Evolutionary conservation across 1,284 basidiomycete species (phyloP).

Genomic region (Tilletia walkeri): DNA sequence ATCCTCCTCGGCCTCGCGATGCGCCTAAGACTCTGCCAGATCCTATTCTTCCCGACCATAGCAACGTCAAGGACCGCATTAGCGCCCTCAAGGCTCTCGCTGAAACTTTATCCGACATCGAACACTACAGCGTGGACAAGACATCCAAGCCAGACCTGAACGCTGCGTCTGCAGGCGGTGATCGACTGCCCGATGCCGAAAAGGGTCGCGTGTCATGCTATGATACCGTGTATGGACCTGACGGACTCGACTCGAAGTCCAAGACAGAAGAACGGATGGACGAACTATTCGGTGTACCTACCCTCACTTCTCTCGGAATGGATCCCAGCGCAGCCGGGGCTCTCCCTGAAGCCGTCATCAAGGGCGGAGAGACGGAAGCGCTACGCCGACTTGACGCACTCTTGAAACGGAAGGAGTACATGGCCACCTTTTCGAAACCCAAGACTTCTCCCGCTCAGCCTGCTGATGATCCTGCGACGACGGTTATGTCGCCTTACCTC

Average conservation of each 20-base stretch:
- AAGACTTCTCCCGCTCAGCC: slow-evolving; percentile 53
- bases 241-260: slow-evolving; percentile 19
- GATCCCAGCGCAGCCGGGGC: slow-evolving; percentile 55
- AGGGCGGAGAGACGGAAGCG: slow-evolving; percentile 61
- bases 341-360: slow-evolving; percentile 26
- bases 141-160: slow-evolving; percentile 36
- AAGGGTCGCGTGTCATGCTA: slow-evolving; percentile 37
- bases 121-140: slow-evolving; percentile 29
- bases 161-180: slow-evolving; percentile 35
- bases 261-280: slow-evolving; percentile 35
- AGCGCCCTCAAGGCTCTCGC: slow-evolving; percentile 31
- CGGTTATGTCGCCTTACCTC: slow-evolving; percentile 58
- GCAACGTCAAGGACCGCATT: slow-evolving; percentile 22
- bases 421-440: slow-evolving; percentile 61
- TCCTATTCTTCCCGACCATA: slow-evolving; percentile 19
- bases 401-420: slow-evolving; percentile 56
- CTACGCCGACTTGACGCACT: slow-evolving; percentile 57
- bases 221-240: slow-evolving; percentile 58
- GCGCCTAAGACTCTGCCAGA: slow-evolving; percentile 34
- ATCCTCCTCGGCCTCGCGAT: slow-evolving; percentile 34
- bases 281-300: slow-evolving; percentile 59
- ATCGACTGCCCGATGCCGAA: slow-evolving; percentile 25
- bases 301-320: slow-evolving; percentile 60
- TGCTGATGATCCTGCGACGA: slow-evolving; percentile 42
- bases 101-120: slow-evolving; percentile 33